A percentile compares a stretch with the other conserved stretches of the same genome.
phyloP scores from a whole-genome alignment of 148 eudicot genomes.

The Vaccinium darrowii region DNA sequence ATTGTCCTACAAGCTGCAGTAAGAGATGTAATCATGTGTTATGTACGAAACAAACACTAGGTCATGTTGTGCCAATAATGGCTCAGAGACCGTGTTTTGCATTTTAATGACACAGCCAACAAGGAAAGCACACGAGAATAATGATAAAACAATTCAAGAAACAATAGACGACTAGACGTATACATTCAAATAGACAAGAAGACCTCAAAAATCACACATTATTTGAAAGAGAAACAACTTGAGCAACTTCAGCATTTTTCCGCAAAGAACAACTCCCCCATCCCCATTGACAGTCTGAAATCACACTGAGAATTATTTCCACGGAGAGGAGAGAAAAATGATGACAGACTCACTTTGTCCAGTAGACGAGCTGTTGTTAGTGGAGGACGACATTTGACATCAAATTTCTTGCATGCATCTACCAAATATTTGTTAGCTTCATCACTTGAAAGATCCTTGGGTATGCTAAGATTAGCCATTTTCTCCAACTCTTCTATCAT shows the following conservation, averaged over 20 bases:
- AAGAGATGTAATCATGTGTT: neutral
- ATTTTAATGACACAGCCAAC: neutral
- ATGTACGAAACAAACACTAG: neutral
- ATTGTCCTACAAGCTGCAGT: constrained; percentile 91
- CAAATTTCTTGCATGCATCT: constrained; percentile 69
- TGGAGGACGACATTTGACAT: constrained; percentile 89
- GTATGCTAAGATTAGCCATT: constrained; percentile 75
- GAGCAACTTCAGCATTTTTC: neutral
- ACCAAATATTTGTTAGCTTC: constrained; percentile 68
- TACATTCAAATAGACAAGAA: neutral
- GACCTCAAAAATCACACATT: neutral
- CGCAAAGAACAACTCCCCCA: neutral
- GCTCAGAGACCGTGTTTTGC: neutral
- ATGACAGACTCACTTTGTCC: constrained; percentile 68
- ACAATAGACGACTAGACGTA: neutral
- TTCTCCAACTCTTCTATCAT: constrained; percentile 90
- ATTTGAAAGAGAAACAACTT: neutral
- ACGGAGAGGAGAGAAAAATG: neutral
- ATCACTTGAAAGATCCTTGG: constrained; percentile 75
- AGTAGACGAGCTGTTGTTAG: constrained; percentile 82
- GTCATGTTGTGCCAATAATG: neutral
- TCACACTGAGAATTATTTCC: neutral
- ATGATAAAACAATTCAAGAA: neutral
- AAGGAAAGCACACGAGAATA: neutral
- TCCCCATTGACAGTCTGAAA: neutral